Evolutionary conservation across 2,329 filamentous ascomycete genomes (phyloP).

Genomic region (Elsinoe necatrix): DNA sequence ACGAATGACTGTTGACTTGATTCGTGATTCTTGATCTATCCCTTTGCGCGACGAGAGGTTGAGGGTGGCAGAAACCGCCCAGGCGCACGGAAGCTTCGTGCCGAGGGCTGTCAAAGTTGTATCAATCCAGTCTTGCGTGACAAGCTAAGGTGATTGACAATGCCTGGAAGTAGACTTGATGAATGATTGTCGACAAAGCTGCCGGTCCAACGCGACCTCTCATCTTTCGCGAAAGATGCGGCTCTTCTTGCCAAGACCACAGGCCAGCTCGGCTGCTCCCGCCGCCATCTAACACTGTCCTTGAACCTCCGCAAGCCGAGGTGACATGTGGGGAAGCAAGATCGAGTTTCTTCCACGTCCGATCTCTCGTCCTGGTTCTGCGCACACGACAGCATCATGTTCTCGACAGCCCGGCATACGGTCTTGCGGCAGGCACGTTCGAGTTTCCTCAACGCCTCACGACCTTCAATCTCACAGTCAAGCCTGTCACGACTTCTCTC

Average conservation of each 20-base stretch:
- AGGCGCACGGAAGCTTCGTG: neutral
- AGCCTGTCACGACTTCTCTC: constrained; percentile 65
- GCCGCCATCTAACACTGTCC: neutral
- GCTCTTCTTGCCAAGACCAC: constrained; percentile 8
- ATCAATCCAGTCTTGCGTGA: neutral
- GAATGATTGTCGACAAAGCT: neutral
- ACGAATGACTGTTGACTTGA: neutral
- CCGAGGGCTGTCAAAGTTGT: neutral
- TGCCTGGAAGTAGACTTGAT: neutral
- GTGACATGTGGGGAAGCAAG: constrained; percentile 7
- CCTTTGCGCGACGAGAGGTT: neutral
- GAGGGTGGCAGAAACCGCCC: neutral
- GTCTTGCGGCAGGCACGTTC: constrained; percentile 21
- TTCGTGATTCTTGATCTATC: neutral
- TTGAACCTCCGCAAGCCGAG: constrained; percentile 16
- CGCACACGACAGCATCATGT: constrained; percentile 17
- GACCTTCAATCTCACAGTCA: constrained; percentile 37
- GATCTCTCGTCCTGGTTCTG: constrained; percentile 2
- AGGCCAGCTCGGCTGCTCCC: neutral
- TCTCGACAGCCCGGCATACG: constrained; percentile 19
- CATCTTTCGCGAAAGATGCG: constrained; percentile 12
- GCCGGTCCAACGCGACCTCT: constrained; percentile 9
- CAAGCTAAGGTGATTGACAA: neutral
- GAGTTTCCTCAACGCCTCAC: constrained; percentile 25
- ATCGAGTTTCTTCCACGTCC: constrained; percentile 6